A percentile compares a stretch with the other conserved stretches of the same genome.
Evolutionary conservation across 2,329 filamentous ascomycete species (phyloP).

Genomic region (Setomelanomma holmii): DNA sequence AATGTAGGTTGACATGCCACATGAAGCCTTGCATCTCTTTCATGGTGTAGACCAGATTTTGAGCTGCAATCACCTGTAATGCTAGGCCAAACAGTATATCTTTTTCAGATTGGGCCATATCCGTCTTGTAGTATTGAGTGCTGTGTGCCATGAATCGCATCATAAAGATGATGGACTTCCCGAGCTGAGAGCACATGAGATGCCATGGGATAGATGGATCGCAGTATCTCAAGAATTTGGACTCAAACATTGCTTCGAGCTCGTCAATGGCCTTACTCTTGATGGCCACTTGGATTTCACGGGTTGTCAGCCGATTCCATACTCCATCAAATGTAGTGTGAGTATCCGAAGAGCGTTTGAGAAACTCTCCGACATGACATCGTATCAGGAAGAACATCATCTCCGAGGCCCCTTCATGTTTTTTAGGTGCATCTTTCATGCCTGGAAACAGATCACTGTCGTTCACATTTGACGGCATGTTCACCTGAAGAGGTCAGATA

Average conservation of each 20-base stretch:
- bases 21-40: constrained; percentile 50
- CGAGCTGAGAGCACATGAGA: constrained; percentile 55
- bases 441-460: constrained; percentile 56
- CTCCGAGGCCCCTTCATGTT: constrained; percentile 54
- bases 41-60: constrained; percentile 51
- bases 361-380: constrained; percentile 52
- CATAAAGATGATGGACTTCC: constrained; percentile 51
- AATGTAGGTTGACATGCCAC: constrained; percentile 58
- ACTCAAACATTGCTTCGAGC: constrained; percentile 51
- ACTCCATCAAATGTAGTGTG: constrained; percentile 30
- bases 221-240: constrained; percentile 50
- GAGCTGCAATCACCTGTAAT: constrained; percentile 51
- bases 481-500: too few relatives aligned
- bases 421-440: constrained; percentile 53
- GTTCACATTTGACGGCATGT: constrained; percentile 61
- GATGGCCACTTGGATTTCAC: constrained; percentile 19
- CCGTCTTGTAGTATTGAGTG: constrained; percentile 46
- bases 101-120: constrained; percentile 44
- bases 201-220: constrained; percentile 50
- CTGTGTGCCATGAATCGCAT: constrained; percentile 56
- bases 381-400: constrained; percentile 59
- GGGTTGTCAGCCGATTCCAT: constrained; percentile 30
- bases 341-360: constrained; percentile 27
- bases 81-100: constrained; percentile 51
- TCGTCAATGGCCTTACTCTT: constrained; percentile 48